Evolutionary conservation across 805 yeast species (phyloP).

Genomic region (Cyberlindnera mrakii): DNA sequence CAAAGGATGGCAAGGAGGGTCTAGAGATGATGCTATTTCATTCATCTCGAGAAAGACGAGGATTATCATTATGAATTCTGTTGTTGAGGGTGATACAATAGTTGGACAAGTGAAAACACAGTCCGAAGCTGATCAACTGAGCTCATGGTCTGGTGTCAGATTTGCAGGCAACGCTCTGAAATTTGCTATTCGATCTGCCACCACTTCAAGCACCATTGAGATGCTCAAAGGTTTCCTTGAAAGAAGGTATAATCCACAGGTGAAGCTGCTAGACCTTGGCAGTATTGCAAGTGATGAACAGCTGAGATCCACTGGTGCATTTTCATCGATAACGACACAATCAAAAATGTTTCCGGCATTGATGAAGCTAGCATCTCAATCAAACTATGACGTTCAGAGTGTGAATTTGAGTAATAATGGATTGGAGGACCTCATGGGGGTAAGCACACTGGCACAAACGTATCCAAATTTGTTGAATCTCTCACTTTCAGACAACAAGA

Average conservation of each 20-base stretch:
- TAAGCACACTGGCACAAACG: conserved; percentile 61
- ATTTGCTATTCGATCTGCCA: conserved; percentile 28
- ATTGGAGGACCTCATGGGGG: conserved; percentile 51
- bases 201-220: conserved; percentile 47
- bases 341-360: conserved; percentile 87
- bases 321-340: conserved; percentile 52
- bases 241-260: conserved; percentile 59
- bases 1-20: conserved; percentile 77
- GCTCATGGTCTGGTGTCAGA: conserved; percentile 65
- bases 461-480: conserved; percentile 76
- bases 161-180: conserved; percentile 71
- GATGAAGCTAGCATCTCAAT: conserved; percentile 69
- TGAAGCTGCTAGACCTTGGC: conserved; percentile 64
- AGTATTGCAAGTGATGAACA: conserved; percentile 58
- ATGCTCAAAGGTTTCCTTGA: conserved; percentile 54
- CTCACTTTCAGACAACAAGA: conserved; percentile 71
- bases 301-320: conserved; percentile 56
- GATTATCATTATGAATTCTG: conserved; percentile 46
- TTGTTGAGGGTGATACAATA: conserved; percentile 50
- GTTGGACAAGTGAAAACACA: conserved; percentile 51
- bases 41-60: conserved; percentile 67
- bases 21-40: conserved; percentile 57
- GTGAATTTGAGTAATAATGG: conserved; percentile 65
- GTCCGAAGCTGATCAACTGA: conserved; percentile 52
- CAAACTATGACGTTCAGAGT: conserved; percentile 49